A percentile compares a stretch with the other conserved stretches of the same genome.
Conservation (phyloP, 148 eudicot genomes). For the Simmondsia chinensis region DNA sequence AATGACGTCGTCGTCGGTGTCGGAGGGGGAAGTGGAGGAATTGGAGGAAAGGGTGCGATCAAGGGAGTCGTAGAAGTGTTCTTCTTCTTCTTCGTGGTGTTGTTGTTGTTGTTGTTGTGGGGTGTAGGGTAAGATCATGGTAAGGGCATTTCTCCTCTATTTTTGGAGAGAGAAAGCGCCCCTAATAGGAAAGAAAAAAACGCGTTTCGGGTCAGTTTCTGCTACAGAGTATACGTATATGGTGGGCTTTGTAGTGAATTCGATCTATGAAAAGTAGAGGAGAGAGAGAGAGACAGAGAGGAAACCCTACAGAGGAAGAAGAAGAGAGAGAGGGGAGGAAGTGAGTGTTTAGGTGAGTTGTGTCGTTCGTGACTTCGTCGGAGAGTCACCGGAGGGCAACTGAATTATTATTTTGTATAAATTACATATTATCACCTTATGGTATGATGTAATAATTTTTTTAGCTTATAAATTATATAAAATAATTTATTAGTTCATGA, state of each 20-base stretch:
- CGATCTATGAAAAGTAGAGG: constrained; percentile 7
- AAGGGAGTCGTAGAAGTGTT: constrained; percentile 17
- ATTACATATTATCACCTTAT: too few species aligned
- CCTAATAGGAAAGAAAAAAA: neutral
- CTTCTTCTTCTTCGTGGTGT: constrained; percentile 8
- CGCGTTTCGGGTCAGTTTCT: too few species aligned
- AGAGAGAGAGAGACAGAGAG: neutral
- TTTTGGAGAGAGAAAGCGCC: constrained; percentile 7
- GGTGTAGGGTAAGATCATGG: constrained; percentile 22
- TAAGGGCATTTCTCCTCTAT: constrained; percentile 15
- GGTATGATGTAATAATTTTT: too few species aligned
- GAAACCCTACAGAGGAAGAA: neutral
- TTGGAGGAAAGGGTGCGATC: constrained; percentile 37
- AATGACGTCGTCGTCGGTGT: constrained; percentile 31
- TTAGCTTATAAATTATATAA: too few species aligned
- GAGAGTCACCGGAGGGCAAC: too few species aligned
- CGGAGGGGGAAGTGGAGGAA: constrained; percentile 41
- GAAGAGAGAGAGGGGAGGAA: neutral
- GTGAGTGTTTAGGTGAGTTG: too few species aligned
- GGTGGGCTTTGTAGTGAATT: too few species aligned
- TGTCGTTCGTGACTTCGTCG: too few species aligned
- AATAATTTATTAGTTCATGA: too few species aligned
- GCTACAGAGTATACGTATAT: too few species aligned
- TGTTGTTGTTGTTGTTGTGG: constrained; percentile 2
- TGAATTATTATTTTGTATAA: too few species aligned